Conservation (phyloP, 805 yeast genomes). For the Scheffersomyces lignosus region DNA sequence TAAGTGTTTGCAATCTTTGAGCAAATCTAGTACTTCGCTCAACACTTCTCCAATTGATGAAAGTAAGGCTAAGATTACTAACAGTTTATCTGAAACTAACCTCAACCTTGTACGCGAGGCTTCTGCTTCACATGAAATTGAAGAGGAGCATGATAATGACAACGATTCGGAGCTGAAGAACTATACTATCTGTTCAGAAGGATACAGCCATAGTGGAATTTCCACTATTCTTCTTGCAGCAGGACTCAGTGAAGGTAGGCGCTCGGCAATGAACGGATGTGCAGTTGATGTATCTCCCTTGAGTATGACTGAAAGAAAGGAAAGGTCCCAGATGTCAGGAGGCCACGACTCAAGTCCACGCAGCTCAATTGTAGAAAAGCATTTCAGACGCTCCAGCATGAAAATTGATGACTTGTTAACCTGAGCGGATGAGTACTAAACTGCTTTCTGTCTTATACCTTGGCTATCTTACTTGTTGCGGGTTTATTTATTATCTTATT, state of each 20-base stretch:
- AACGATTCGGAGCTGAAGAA: background rate
- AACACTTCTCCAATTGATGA: conserved; percentile 1
- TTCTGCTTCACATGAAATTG: background rate
- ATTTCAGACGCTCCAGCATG: conserved; percentile 22
- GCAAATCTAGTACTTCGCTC: conserved; percentile 8
- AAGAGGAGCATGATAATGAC: background rate
- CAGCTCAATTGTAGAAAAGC: no score
- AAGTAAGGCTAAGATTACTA: conserved; percentile 1
- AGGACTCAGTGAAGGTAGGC: conserved; percentile 9
- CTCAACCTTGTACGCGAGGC: conserved; percentile 3
- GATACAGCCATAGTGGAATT: conserved; percentile 17
- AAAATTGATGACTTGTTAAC: conserved; percentile 31
- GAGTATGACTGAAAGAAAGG: background rate
- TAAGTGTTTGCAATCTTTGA: conserved; percentile 32
- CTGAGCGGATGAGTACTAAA: no score
- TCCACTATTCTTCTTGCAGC: conserved; percentile 35
- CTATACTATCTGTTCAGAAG: background rate
- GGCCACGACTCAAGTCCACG: no score
- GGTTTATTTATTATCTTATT: no score
- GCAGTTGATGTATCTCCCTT: background rate
- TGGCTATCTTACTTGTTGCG: no score
- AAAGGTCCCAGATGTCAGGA: no score
- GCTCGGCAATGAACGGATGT: background rate
- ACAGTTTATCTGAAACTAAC: conserved; percentile 1
- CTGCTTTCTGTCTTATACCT: no score